A percentile compares a stretch with the other conserved stretches of the same genome.
Conservation (phyloP, 2,329 filamentous ascomycete species). For the Calycina marina region DNA sequence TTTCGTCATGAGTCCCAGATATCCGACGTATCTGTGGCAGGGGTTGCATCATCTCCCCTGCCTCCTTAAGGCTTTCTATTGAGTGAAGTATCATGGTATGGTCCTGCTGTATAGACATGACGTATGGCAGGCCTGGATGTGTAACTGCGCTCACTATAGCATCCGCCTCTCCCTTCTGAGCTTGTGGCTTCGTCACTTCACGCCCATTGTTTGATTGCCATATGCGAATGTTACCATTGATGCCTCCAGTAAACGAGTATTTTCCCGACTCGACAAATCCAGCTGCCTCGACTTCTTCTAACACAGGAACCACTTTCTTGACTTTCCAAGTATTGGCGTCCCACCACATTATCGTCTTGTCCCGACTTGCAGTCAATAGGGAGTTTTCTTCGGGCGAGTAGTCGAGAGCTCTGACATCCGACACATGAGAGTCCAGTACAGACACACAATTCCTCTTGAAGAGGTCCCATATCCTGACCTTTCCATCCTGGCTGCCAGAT, state of each 20-base stretch:
- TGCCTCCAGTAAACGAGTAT: constrained; percentile 71
- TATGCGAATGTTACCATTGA: constrained; percentile 66
- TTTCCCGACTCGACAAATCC: constrained; percentile 62
- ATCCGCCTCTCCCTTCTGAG: constrained; percentile 42
- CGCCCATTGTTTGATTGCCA: constrained; percentile 68
- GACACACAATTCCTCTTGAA: constrained; percentile 67
- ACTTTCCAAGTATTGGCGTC: constrained; percentile 74
- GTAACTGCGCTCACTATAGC: constrained; percentile 61
- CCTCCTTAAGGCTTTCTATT: constrained; percentile 24
- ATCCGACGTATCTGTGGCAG: constrained; percentile 51
- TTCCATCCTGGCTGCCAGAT: constrained; percentile 87
- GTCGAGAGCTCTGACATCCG: constrained; percentile 77
- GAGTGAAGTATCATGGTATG: constrained; percentile 70
- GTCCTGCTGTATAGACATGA: constrained; percentile 76
- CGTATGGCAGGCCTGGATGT: constrained; percentile 47
- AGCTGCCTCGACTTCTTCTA: constrained; percentile 73
- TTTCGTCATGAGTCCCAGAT: constrained; percentile 92
- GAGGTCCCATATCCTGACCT: constrained; percentile 81
- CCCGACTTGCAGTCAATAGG: constrained; percentile 72
- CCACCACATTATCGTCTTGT: constrained; percentile 92
- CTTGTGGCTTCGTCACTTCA: constrained; percentile 66
- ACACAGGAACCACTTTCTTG: constrained; percentile 63
- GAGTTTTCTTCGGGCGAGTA: constrained; percentile 63
- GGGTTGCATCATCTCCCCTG: constrained; percentile 20
- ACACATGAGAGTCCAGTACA: constrained; percentile 83